Evolutionary conservation across 176 grass and related monocot species (phyloP), one percentile per base, ranked within the genome.

Genomic region (Oryza punctata): DNA sequence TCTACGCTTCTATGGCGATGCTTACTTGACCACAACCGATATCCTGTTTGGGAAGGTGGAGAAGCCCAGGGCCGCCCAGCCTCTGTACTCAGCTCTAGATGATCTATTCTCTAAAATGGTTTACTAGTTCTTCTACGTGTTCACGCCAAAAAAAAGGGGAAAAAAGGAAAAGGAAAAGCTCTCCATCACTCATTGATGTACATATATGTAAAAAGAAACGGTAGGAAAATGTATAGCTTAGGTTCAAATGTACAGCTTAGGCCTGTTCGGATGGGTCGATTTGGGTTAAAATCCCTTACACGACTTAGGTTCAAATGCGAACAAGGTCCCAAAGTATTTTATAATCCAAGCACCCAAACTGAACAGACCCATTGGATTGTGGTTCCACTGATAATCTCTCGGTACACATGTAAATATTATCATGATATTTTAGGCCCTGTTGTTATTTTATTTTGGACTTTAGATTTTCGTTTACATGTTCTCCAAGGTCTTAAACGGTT

Each of bases 31-130:
- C 41, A 84, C 95, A 30, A 85, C 33, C 0, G 89, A 98, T 49
- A 91, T 98, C 78, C 89, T 95, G 78, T 87, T 93, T 43, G 96
- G 96, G 47, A 91, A 65, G 33, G 92, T 98, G 46, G 93, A 87
- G 54, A 87, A 88, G 68, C 92, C 96, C 24, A 89, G 76, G 89
- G 96, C 96, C 30, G 95, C 89, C 9, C 71, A 74, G 60, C 90
- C 89, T 54, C 75, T 98, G 69, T 95, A 98, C 76, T 47, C 67
- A 26, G 92, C 92, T 81, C 61, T 98, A 9, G 79, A 93, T 28
- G 91, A 90, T 13, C 72, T 98, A 30, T 93, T 86, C 78, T 87
- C 85, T 40, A 95, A 80, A 71, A 88, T 93, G 72, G 68, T 70
- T 49, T 11, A 0, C 38, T 87, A 90, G 89, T 1, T 83, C 15